Evolutionary conservation across 2,329 filamentous ascomycete species (phyloP).

Genomic region (Ophiostoma angusticollis): DNA sequence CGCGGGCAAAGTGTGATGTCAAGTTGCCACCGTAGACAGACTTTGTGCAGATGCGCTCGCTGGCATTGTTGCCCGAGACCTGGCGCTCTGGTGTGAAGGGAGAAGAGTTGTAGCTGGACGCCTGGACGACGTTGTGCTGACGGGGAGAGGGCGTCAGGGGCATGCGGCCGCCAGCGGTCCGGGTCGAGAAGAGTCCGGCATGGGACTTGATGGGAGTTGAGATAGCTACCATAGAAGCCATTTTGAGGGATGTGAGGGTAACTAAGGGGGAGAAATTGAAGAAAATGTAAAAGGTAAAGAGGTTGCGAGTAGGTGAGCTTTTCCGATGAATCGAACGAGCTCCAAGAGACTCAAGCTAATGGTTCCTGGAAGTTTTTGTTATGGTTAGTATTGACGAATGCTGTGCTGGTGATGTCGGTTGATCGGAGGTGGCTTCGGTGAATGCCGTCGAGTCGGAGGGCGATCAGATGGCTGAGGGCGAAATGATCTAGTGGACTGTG

Average conservation of each 20-base stretch:
- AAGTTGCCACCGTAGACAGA: constrained; percentile 73
- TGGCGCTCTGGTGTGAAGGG: constrained; percentile 62
- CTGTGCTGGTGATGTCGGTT: constrained; percentile 21
- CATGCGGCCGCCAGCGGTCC: constrained; percentile 88
- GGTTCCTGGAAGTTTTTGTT: constrained; percentile 33
- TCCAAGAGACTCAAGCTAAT: constrained; percentile 49
- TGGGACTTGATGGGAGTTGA: constrained; percentile 93
- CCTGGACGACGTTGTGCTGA: constrained; percentile 38
- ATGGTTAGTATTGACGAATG: constrained; percentile 30
- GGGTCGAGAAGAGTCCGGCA: constrained; percentile 78
- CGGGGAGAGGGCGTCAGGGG: constrained; percentile 86
- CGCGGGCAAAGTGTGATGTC: constrained; percentile 64
- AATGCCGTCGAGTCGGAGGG: constrained; percentile 31
- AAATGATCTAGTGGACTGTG: constrained; percentile 37
- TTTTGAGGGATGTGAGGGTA: constrained; percentile 36
- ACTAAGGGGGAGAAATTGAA: constrained; percentile 4
- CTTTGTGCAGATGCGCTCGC: constrained; percentile 44
- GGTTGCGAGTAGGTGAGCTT: constrained; percentile 22
- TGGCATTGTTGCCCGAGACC: constrained; percentile 37
- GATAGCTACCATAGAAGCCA: constrained; percentile 67
- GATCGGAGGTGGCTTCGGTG: constrained; percentile 26
- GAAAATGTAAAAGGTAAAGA: not conserved
- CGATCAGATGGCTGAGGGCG: constrained; percentile 35
- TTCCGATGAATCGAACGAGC: constrained; percentile 34
- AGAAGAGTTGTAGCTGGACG: constrained; percentile 49